Base-by-base conservation (phyloP, 1,284 basidiomycete species). In the Rhodotorula sp. region DNA sequence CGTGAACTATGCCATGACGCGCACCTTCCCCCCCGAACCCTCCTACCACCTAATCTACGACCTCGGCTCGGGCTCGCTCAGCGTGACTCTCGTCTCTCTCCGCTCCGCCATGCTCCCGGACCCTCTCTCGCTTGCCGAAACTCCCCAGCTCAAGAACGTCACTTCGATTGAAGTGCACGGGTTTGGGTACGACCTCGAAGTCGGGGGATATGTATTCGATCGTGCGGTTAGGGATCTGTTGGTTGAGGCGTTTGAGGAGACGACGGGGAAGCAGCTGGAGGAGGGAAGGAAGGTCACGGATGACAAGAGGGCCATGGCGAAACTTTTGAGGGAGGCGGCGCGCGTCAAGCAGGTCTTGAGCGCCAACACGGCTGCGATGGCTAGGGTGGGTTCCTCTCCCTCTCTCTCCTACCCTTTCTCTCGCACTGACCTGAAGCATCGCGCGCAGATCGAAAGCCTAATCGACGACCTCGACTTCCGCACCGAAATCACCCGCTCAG, bases 1-100 rank as follows among this genome's bases (percentile, higher is more conserved):
- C 13, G 85, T 97, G 74, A 96, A 96, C 83, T 99, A 92, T 78
- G 95, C 94, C 50, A 96, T 98, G 91, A 93, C 92, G 3, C 86
- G 94, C 48, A 86, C 86, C 0, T 99, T 99, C 83, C 82, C 88
- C 1, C 57, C 73, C 20, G 57, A 66, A 16, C 63, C 83, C 13
- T 82, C 80, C 2, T 87, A 88, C 79, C 94, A 99, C 79, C 81
- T 99, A 74, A 89, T 99, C 72, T 98, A 91, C 81, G 96, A 99
- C 78, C 90, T 92, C 1, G 95, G 96, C 50, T 91, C 94, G 4
- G 88, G 91, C 5, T 86, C 91, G 1, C 90, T 92, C 40, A 87
- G 89, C 37, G 94, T 94, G 0, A 94, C 94, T 0, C 83, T 99
- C 28, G 89, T 91, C 50, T 86, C 87, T 15, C 92, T 99, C 80